Base-by-base conservation (phyloP, 441 rosid genomes). In the Euphorbia celastroides region DNA sequence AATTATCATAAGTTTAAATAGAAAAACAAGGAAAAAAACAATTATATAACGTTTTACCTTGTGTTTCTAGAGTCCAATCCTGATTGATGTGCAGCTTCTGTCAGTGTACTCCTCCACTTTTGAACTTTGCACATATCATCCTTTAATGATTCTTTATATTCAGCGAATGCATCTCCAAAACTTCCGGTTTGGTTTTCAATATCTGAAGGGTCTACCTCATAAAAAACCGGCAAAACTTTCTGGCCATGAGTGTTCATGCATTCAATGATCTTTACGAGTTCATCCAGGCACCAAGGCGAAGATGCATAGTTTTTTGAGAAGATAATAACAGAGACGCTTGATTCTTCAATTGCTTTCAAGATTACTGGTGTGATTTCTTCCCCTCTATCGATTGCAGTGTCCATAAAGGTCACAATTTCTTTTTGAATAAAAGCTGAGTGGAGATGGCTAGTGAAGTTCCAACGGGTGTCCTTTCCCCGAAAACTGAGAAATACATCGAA, bases 401-500 rank as follows among this genome's bases (percentile, higher is more conserved):
- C 38, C 38, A 34, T 34, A 9, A 34, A 34, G 38, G 38, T 9
- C 9, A 34, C 38, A 34, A 34, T 34, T 34, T 9, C 38, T 34
- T 34, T 34, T 4, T 9, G 38, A 9, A 3, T 9, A 34, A 34
- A 34, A 34, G 38, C 38, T 3, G 38, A 34, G 9, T 34, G 38
- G 38, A 34, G 38, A 34, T 34, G 38, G 38, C 38, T 34, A 3
- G 38, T 34, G 11, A 51, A 51, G 23, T 51, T 19, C 8, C 23
- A 2, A 19, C 23, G 26, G 56, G 56, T 51, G 56, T 51, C 56
- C 10, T 1, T 20, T 1, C 56, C 56, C 23, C 56, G 23, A 20
- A 51, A 51, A n/a, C 56, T 51, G 26, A 51, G 56, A n/a, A 51
- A 51, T 20, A 20, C 56, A 51, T 51, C 56, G 22, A n/a, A 51